Base-by-base conservation (phyloP, 2,329 filamentous ascomycete species). In the Penicillium sp. region DNA sequence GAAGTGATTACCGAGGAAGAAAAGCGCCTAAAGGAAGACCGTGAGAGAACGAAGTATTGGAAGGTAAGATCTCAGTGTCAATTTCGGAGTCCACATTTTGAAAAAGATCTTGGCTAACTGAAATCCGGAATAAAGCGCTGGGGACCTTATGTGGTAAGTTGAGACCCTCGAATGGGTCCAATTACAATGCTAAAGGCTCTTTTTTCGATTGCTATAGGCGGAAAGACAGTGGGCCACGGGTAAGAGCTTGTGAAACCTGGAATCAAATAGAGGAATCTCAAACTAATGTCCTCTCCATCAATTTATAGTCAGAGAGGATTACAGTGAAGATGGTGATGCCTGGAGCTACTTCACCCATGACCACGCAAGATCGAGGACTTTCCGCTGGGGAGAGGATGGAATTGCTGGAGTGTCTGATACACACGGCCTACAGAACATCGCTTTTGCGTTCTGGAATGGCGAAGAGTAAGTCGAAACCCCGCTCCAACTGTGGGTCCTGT, bases 321-420 rank as follows among this genome's bases (percentile, higher is more conserved):
- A 97, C 76, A 87, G 86, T 51, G 88, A 92, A 61, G 79, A 86
- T 72, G 93, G 93, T 67, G 91, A 97, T 78, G 93, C 93, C 46
- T 97, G 93, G 93, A 95, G 90, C 71, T 90, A 97, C 78, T 97
- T 97, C 72, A 88, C 91, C 27, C 91, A 97, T 76, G 91, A 97
- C 58, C 87, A 96, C 75, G 89, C 94, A 51, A 85, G 91, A 65
- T 92, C 89, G 56, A 85, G 93, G 74, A 85, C 91, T 58, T 97
- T 92, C 73, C 85, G 93, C 67, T 97, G 93, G 93, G 93, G 93
- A 58, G 93, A 97, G 71, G 93, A 97, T 71, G 93, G 93, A 60
- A 97, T 97, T 75, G 91, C 93, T 53, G 93, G 93, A 70, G 91
- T 97, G 27, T 96, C 79, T n/a, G 92, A 97, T 72, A 91, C 90